Evolutionary conservation across 2,329 filamentous ascomycete species (phyloP), one percentile per base, ranked within the genome.

Genomic region (Exophiala calicioides): DNA sequence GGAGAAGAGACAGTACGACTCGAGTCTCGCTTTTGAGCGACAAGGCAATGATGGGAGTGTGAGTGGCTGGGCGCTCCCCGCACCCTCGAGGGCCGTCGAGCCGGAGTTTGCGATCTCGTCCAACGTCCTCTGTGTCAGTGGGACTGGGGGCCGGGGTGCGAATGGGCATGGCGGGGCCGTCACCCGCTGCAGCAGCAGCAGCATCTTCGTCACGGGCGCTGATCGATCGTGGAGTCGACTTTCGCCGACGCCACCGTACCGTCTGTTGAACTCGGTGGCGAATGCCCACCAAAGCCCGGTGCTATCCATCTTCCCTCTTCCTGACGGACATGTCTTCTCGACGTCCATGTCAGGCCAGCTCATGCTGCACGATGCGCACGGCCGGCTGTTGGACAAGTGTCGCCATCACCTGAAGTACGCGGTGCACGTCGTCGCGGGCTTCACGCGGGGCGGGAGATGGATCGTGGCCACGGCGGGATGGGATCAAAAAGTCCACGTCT

Each of bases 261-360:
- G 31, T 4, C 44, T 37, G 16, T 10, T 23, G 4, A 12, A 31
- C 5, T 38, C 41, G 1, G 40, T 49, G 3, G 30, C 32, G 3
- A 52, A 52, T 32, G 56, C 60, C 20, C 48, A 55, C 31, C 53
- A 50, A 13, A 58, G 56, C 9, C 79, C 80, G 0, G 72, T 82
- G 23, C 63, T 84, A 8, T 80, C 78, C 15, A 68, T 72, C 40
- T 61, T 66, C 20, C 64, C 69, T 5, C 52, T 80, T 5, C 56
- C 64, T 4, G 55, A 67, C n/a, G 66, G 55, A 37, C 72, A 72
- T 55, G 54, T 80, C 10, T 60, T 82, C n/a, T 68, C 74, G 39
- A 72, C 75, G 13, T 78, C 74, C 33, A 83, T 83, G 80, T 81
- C 79, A 7, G 80, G 80, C 3, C 73, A 76, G 43, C 57, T 82